phyloP scores from a whole-genome alignment of 2,329 filamentous ascomycete genomes.

The Coniella lustricola region DNA sequence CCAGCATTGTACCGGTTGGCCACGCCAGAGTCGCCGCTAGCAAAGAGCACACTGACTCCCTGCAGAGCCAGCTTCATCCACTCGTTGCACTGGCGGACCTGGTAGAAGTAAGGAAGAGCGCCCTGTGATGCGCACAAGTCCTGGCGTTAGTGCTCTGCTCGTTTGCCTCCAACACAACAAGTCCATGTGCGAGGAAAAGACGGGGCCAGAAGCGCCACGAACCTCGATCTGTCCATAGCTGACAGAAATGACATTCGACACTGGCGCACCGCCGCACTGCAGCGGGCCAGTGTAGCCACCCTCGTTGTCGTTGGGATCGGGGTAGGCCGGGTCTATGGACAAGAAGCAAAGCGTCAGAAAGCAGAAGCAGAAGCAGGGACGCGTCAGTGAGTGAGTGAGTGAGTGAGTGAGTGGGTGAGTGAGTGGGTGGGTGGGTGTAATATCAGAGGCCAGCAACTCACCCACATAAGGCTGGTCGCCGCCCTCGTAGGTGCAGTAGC shows the following conservation, averaged over 20 bases:
- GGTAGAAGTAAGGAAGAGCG: slow-evolving; percentile 39
- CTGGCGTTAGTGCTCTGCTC: background rate
- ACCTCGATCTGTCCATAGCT: slow-evolving; percentile 7
- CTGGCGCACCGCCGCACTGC: slow-evolving; percentile 5
- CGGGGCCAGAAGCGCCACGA: too few relatives aligned
- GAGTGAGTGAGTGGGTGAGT: too few relatives aligned
- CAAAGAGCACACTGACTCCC: slow-evolving; percentile 39
- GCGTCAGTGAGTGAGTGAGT: background rate
- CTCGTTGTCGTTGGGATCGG: slow-evolving; percentile 7
- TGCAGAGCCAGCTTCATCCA: slow-evolving; percentile 46
- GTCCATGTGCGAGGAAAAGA: too few relatives aligned
- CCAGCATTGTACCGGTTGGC: slow-evolving; percentile 13
- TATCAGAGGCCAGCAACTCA: background rate
- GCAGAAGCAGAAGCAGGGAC: too few relatives aligned
- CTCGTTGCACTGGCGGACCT: slow-evolving; percentile 42
- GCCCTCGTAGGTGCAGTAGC: slow-evolving; percentile 37
- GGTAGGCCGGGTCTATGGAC: background rate
- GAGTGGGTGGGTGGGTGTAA: too few relatives aligned
- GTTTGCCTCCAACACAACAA: too few relatives aligned
- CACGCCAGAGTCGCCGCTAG: slow-evolving; percentile 39
- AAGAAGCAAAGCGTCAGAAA: too few relatives aligned
- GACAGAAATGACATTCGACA: slow-evolving; percentile 3
- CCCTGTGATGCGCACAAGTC: too few relatives aligned
- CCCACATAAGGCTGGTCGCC: slow-evolving; percentile 7
- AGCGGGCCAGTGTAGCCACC: slow-evolving; percentile 5